Conservation (phyloP, 257 asterid genomes). For the Solanum medicagineum region DNA sequence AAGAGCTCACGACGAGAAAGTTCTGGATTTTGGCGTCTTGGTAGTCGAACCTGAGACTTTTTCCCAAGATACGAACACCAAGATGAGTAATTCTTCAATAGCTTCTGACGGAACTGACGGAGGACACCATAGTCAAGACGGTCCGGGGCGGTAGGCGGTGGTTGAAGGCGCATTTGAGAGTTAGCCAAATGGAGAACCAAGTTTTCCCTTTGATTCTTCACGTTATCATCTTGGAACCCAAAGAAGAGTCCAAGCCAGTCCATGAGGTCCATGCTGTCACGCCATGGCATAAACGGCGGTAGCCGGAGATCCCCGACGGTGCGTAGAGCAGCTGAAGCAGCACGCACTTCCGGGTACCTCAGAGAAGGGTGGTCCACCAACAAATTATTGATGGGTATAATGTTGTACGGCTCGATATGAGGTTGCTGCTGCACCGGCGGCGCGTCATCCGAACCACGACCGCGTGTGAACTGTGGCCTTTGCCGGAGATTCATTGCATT, state of each 20-base stretch:
- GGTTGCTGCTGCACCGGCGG: slow-evolving; percentile 40
- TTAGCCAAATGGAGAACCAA: slow-evolving; percentile 83
- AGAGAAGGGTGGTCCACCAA: slow-evolving; percentile 75
- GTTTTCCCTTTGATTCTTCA: slow-evolving; percentile 83
- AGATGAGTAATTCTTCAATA: slow-evolving; percentile 54
- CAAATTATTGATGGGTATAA: slow-evolving; percentile 67
- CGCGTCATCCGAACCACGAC: slow-evolving; percentile 32
- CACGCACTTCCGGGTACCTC: slow-evolving; percentile 74
- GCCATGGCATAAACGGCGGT: slow-evolving; percentile 62
- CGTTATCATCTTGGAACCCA: slow-evolving; percentile 86
- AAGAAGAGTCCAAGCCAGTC: slow-evolving; percentile 95
- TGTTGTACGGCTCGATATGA: slow-evolving; percentile 45
- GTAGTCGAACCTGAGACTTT: slow-evolving; percentile 62
- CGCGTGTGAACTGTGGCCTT: slow-evolving; percentile 42
- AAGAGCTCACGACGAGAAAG: slow-evolving; percentile 63
- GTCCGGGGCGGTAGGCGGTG: slow-evolving; percentile 44
- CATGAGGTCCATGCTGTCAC: slow-evolving; percentile 54
- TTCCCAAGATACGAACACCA: slow-evolving; percentile 85
- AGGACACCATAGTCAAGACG: slow-evolving; percentile 64
- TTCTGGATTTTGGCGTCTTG: slow-evolving; percentile 47
- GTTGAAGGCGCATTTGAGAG: slow-evolving; percentile 80
- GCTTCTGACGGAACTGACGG: slow-evolving; percentile 56
- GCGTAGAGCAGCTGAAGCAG: slow-evolving; percentile 67
- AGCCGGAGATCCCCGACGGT: slow-evolving; percentile 51
- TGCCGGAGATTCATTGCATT: slow-evolving; percentile 53